A percentile compares a stretch with the other conserved stretches of the same genome.
Conservation (phyloP, 2,329 filamentous ascomycete species). For the Hortaea sp. region DNA sequence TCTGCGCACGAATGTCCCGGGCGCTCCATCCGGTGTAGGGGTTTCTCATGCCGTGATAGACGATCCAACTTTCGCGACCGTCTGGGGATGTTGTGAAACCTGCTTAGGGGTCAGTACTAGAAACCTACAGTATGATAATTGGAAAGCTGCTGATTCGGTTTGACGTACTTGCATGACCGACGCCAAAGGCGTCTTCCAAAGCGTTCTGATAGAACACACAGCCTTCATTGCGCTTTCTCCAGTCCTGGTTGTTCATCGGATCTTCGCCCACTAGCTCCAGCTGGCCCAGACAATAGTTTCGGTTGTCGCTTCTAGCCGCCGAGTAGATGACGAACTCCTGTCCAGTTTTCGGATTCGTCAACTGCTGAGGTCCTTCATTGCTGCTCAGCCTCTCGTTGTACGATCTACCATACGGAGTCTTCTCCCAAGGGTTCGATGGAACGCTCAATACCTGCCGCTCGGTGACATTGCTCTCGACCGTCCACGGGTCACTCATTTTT, state of each 20-base stretch:
- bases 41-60: constrained; percentile 44
- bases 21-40: constrained; percentile 38
- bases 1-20: constrained; percentile 40
- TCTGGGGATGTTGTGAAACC: constrained; percentile 39
- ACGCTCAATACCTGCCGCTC: constrained; percentile 39
- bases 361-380: constrained; percentile 43
- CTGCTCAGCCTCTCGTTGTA: constrained; percentile 37
- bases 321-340: constrained; percentile 42
- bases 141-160: not conserved
- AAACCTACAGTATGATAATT: no score
- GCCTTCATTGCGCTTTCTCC: constrained; percentile 38
- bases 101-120: not conserved
- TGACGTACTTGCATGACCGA: constrained; percentile 37
- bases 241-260: constrained; percentile 40
- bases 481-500: constrained; percentile 40
- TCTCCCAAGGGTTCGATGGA: constrained; percentile 41
- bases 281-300: constrained; percentile 44
- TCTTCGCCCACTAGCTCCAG: constrained; percentile 40
- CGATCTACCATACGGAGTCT: constrained; percentile 38
- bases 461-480: constrained; percentile 34
- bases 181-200: constrained; percentile 34
- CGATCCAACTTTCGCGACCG: constrained; percentile 39
- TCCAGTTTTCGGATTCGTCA: constrained; percentile 36
- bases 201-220: constrained; percentile 43
- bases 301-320: constrained; percentile 41